These are phyloP conservation scores for Neospora caninum DNA, from an alignment of 169 alveolate genomes.

Conservation along the genomic window DNA sequence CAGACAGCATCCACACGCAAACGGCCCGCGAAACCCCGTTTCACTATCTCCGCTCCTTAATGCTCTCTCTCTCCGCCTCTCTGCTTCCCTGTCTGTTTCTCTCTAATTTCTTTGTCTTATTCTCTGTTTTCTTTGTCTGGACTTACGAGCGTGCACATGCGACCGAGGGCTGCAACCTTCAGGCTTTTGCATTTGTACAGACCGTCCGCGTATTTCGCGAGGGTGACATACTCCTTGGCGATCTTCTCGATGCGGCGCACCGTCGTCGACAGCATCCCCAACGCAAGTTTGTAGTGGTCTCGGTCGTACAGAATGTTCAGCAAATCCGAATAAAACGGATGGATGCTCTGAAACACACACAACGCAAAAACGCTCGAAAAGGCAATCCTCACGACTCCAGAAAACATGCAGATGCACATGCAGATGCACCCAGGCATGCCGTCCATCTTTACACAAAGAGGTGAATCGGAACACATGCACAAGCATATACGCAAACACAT, in stretches of 20 bases:
- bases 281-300: constrained; percentile 99
- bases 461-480: neutral
- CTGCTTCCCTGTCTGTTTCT: neutral
- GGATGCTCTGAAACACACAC: constrained; percentile 88
- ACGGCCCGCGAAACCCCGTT: neutral
- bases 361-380: neutral
- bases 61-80: neutral
- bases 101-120: neutral
- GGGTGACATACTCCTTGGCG: constrained; percentile 97
- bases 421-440: neutral
- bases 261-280: constrained; percentile 97
- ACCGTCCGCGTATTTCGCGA: constrained; percentile 96
- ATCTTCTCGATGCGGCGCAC: constrained; percentile 91
- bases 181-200: constrained; percentile 97
- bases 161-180: constrained; percentile 98
- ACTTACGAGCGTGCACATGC: constrained; percentile 92
- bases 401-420: neutral
- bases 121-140: neutral
- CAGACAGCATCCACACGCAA: too few species aligned
- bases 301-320: constrained; percentile 98
- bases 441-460: neutral
- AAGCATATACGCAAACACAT: neutral
- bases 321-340: constrained; percentile 98
- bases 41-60: neutral
- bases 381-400: neutral